Evolutionary conservation across 257 asterid species (phyloP).

Genomic region (Mitragyna speciosa): DNA sequence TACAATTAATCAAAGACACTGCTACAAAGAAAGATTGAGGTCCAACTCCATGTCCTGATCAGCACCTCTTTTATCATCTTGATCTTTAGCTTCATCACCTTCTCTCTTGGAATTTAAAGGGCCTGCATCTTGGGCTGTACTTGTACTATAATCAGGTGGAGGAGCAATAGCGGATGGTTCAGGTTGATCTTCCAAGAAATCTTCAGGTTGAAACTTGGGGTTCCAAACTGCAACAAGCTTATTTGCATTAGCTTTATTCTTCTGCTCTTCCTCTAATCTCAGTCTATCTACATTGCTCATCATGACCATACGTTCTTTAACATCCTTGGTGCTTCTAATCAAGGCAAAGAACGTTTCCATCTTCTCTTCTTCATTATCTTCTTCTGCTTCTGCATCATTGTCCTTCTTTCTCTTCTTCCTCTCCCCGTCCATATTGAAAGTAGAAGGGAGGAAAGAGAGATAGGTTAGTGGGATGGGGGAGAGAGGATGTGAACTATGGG

Average conservation of each 20-base stretch:
- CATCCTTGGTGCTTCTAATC: constrained; percentile 23
- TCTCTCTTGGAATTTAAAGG: constrained; percentile 18
- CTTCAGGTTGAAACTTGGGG: constrained; percentile 28
- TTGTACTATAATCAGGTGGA: neutral
- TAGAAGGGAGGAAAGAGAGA: neutral
- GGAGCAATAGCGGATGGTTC: neutral
- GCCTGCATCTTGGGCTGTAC: neutral
- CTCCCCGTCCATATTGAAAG: constrained; percentile 19
- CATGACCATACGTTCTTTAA: constrained; percentile 20
- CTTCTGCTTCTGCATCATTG: constrained; percentile 4
- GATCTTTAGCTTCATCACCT: neutral
- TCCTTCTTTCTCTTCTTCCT: constrained; percentile 26
- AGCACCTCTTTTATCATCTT: neutral
- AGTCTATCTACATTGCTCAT: constrained; percentile 9
- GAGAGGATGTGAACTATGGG: no score
- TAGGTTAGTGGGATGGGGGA: neutral
- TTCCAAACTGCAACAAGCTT: constrained; percentile 24
- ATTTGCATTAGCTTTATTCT: neutral
- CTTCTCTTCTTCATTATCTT: constrained; percentile 33
- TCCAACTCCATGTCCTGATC: constrained; percentile 26
- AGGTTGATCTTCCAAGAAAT: constrained; percentile 28
- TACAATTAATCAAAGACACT: no score
- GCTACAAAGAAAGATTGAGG: constrained; percentile 39
- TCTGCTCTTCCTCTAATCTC: neutral
- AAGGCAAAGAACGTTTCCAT: constrained; percentile 35